Base-by-base conservation (phyloP, 2,329 filamentous ascomycete genomes). In the Podosphaera fusca region DNA sequence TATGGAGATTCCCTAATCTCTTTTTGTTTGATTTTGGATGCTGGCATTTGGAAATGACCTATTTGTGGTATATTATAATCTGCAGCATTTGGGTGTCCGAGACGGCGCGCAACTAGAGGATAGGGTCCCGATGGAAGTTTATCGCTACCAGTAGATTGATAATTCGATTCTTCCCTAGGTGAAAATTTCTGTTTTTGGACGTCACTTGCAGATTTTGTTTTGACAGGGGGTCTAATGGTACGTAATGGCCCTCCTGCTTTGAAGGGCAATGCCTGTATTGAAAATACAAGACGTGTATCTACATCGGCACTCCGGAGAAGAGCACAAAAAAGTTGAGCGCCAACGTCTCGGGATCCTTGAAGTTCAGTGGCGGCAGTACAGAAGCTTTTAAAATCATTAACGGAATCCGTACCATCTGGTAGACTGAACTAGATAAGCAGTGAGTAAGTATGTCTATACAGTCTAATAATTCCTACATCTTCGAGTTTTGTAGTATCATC, bases 291-390 rank as follows among this genome's bases (percentile, higher is more conserved):
- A 34, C 90, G 78, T 9, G 87, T 80, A 64, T 95, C 87, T 2
- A 96, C 72, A 0, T 86, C 86, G 8, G 96, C 67, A 0, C 82
- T 87, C 61, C 92, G 76, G 29, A 95, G 68, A 6, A 98, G 70
- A 2, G 87, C 86, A 0, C 87, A 94, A 61, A 96, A 96, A 0
- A 98, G 75, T 65, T 96, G 89, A 0, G 86, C 83, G 0, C 88
- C 89, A 2, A 92, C 75, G 68, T 96, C 92, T 60, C 89, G 78
- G 7, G 90, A 96, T 0, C 90, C 94, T 61, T 81, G 73, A 21
- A 94, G 69, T 4, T 71, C 77, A 59, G 73, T 75, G 12, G 49
- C 49, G n/a, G 85, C 82, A 42, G 74, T 73, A 35, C 58, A 60
- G 51, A 96, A 96, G 61, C 94, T 87, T 0, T 74, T 70, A 58